phyloP scores from a whole-genome alignment of 352 stramenopile genomes.

The Phytophthora boehmeriae region DNA sequence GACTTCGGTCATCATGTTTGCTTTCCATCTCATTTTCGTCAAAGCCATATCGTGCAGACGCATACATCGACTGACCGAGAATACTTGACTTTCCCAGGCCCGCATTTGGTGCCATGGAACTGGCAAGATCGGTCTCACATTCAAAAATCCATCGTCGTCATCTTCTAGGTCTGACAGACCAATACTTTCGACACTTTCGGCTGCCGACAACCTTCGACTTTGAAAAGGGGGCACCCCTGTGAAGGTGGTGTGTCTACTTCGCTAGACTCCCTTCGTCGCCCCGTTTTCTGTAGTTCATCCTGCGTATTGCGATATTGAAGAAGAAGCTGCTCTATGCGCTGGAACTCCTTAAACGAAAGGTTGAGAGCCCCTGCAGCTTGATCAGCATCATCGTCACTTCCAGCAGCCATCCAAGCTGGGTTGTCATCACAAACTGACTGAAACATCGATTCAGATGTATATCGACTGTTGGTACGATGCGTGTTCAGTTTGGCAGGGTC shows the following conservation, averaged over 20 bases:
- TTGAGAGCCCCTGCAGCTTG: slow-evolving; percentile 41
- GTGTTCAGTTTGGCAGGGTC: slow-evolving; percentile 23
- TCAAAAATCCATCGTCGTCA: slow-evolving; percentile 81
- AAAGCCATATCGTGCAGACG: slow-evolving; percentile 66
- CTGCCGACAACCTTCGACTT: slow-evolving; percentile 61
- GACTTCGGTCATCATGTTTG: slow-evolving; percentile 28
- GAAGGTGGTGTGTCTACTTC: slow-evolving; percentile 2
- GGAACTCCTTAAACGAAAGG: slow-evolving; percentile 81
- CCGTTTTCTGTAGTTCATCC: slow-evolving; percentile 54
- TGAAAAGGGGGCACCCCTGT: slow-evolving; percentile 30
- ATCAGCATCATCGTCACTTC: slow-evolving; percentile 42
- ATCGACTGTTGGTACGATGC: slow-evolving; percentile 29
- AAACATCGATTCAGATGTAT: slow-evolving; percentile 63
- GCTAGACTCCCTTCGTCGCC: slow-evolving; percentile 28
- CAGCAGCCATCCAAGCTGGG: slow-evolving; percentile 56
- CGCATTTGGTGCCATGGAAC: slow-evolving; percentile 39
- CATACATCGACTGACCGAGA: slow-evolving; percentile 87
- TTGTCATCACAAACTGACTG: slow-evolving; percentile 74
- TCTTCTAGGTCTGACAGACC: slow-evolving; percentile 86
- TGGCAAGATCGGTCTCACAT: slow-evolving; percentile 61
- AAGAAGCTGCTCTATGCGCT: slow-evolving; percentile 85
- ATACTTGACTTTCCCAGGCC: slow-evolving; percentile 44
- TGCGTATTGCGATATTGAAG: slow-evolving; percentile 82
- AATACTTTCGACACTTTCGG: slow-evolving; percentile 81
- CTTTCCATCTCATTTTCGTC: slow-evolving; percentile 38